These are phyloP conservation scores for Dactylorhiza incarnata DNA, from an alignment of 106 monocot genomes.

Conservation along the genomic window DNA sequence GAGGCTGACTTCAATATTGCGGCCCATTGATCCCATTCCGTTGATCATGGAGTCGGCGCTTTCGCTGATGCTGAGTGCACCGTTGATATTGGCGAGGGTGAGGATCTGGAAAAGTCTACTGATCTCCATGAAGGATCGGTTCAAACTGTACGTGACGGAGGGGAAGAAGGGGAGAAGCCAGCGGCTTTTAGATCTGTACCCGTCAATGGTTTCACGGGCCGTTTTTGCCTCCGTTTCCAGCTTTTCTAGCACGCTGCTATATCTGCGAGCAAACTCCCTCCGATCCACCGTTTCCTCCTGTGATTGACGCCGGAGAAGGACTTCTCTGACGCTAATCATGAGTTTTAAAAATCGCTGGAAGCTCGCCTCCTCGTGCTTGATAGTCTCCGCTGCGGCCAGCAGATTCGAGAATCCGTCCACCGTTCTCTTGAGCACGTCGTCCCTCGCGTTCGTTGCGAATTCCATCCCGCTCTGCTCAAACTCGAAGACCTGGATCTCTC, in stretches of 20 bases:
- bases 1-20: not conserved
- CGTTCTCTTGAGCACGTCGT: not conserved
- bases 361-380: not conserved
- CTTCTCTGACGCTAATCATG: not conserved
- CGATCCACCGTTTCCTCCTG: not conserved
- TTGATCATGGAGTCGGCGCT: slow-evolving; percentile 5
- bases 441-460: not conserved
- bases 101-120: not conserved
- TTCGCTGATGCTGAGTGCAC: not conserved
- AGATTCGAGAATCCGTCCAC: not conserved
- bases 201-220: not conserved
- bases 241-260: not conserved
- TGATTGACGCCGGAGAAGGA: not conserved
- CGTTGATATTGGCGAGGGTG: not conserved
- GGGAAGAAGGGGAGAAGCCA: not conserved
- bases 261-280: too few species aligned
- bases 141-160: slow-evolving; percentile 3
- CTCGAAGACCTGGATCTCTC: too few species aligned
- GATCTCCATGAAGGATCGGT: slow-evolving; percentile 3
- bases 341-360: not conserved
- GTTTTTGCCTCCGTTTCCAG: slow-evolving; percentile 5
- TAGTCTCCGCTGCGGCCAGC: not conserved
- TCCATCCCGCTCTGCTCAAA: not conserved
- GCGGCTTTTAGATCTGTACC: slow-evolving; percentile 1
- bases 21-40: not conserved